Base-by-base conservation (phyloP, 331 rosid genomes). In the Quercus tomentella region DNA sequence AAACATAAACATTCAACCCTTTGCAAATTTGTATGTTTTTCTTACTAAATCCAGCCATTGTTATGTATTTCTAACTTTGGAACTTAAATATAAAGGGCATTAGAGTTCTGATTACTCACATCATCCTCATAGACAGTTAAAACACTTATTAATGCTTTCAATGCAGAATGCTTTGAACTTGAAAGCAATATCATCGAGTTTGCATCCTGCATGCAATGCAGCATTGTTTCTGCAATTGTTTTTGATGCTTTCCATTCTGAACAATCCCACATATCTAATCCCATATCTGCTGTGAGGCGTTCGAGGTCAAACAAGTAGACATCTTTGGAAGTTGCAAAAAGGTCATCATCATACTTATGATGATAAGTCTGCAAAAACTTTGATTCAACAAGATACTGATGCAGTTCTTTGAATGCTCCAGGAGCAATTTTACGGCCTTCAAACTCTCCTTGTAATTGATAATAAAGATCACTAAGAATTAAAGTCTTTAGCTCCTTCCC, bases 371-470 rank as follows among this genome's bases (percentile, higher is more conserved):
- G 89, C 74, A 93, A 83, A 70, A 88, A 70, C 71, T 81, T 82
- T 76, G 93, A 89, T 68, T 91, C 93, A 54, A 82, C 80, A 55
- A 95, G 87, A 82, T 70, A 89, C 79, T 79, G 90, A 73, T 86
- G 86, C 79, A 95, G 90, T 81, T 91, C 98, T 83, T 88, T 95
- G 83, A 93, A 93, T 55, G 97, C 93, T 72, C 97, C 99, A 56
- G 82, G 51, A 74, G 87, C 82, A 79, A 95, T 89, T 85, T 87
- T 82, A 70, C 97, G 92, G 82, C 99, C 98, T 89, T 95, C 97
- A 73, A 95, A 86, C 89, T 93, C 96, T 81, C 98, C 99, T 88
- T 95, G 91, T 49, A 95, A 83, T 83, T 95, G 98, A 89, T 93
- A 91, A 81, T 87, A 91, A 55, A 95, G 98, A 84, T 95, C 98